Evolutionary conservation across 2,329 filamentous ascomycete species (phyloP).

Genomic region (Phyllachora maydis): DNA sequence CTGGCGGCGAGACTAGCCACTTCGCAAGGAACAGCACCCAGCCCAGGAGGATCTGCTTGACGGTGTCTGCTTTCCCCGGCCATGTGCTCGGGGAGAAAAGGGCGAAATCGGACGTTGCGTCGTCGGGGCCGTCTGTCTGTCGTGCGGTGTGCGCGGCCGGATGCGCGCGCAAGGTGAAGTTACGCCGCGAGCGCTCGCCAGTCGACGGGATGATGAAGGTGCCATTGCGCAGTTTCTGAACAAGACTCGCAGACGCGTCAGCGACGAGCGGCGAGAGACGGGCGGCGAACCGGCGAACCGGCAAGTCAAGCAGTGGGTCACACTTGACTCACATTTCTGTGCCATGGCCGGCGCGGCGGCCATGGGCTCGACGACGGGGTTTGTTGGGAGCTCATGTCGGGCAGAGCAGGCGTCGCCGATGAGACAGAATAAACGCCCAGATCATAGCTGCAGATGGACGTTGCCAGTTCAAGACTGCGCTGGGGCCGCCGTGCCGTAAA

Average conservation of each 20-base stretch:
- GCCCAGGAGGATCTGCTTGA: no score
- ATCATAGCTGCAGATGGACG: conserved; percentile 2
- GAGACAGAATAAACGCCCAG: no score
- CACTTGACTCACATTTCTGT: conserved; percentile 18
- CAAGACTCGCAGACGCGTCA: no score
- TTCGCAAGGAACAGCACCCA: neutral
- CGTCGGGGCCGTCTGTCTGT: conserved; percentile 6
- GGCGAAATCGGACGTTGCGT: conserved; percentile 13
- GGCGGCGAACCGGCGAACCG: neutral
- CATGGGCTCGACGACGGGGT: conserved; percentile 13
- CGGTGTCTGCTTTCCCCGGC: no score
- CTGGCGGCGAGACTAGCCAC: conserved; percentile 52
- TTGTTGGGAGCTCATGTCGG: conserved; percentile 12
- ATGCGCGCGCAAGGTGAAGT: conserved; percentile 51
- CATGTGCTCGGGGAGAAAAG: conserved; percentile 7
- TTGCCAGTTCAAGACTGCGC: no score
- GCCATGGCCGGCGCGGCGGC: conserved; percentile 21
- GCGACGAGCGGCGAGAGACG: neutral
- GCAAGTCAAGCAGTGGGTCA: neutral
- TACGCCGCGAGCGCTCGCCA: conserved; percentile 62
- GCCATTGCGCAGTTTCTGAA: conserved; percentile 57
- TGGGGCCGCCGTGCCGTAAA: no score
- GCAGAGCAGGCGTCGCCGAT: conserved; percentile 20
- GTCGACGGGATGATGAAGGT: conserved; percentile 76
- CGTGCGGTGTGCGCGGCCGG: no score